Evolutionary conservation across 352 stramenopile species (phyloP), one percentile per base, ranked within the genome.

Genomic region (Phytophthora quininea): DNA sequence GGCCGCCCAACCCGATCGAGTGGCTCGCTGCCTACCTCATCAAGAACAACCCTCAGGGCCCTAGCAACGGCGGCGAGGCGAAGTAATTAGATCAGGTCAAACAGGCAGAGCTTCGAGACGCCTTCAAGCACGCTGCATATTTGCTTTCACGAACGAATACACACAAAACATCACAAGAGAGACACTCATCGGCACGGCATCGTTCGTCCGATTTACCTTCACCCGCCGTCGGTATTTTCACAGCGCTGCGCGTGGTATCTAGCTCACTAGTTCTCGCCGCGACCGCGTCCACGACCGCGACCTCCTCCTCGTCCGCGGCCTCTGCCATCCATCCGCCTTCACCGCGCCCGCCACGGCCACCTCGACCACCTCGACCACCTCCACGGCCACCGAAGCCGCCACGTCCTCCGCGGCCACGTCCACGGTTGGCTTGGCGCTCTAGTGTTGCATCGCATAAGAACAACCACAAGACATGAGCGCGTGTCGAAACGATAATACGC

Each of bases 11-110:
- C 79, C 97, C 97, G 37, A 93, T 99, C 52, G 96, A 99, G 80
- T 99, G 93, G 90, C 84, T 99, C 63, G 97, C 96, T 7, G 79
- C 79, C 38, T 99, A 99, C 74, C 85, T 99, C 62, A 86, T 99
- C 63, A 97, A 97, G 77, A 89, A 99, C 81, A 98, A 99, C 86
- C 97, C 97, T 43, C 92, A 99, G 65, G 76, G 84, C 14, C 68
- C 89, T 24, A 82, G 72, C 57, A 64, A 37, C 46, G 77, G 67
- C 55, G 71, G 64, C 19, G 80, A 88, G 56, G 72, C 77, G 35
- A 92, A 93, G 78, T 91, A 84, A 76, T 68, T 74, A 64, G 62
- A 69, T 59, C 40, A 65, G 43, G 49, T 62, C 7, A 51, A 35
- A 56, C 47, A 47, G 55, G 24, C 30, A 51, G 42, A 38, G 35